Conservation (phyloP, 2,329 filamentous ascomycete species). For the Lecanoromycetidae sp. region DNA sequence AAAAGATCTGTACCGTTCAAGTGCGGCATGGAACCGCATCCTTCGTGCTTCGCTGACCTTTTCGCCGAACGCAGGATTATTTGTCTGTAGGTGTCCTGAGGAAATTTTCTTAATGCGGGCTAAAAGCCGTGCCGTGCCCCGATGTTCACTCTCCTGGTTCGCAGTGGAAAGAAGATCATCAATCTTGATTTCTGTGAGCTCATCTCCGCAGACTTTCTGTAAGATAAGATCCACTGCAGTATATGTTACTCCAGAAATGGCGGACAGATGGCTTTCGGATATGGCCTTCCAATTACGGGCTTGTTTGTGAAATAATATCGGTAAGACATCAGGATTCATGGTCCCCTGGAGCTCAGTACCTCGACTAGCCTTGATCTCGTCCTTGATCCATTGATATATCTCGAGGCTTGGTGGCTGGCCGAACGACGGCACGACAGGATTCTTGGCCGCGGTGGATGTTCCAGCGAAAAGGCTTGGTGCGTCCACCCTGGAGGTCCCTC, state of each 20-base stretch:
- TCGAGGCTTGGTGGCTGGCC: neutral
- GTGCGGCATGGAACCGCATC: conserved; percentile 36
- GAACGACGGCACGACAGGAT: neutral
- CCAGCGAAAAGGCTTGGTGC: too few species aligned
- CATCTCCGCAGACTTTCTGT: neutral
- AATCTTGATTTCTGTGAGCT: neutral
- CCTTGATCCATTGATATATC: conserved; percentile 7
- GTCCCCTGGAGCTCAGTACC: conserved; percentile 10
- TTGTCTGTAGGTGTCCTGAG: conserved; percentile 17
- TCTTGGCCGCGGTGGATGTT: neutral
- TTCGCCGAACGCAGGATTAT: conserved; percentile 24
- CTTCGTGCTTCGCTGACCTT: conserved; percentile 24
- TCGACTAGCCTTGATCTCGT: conserved; percentile 1
- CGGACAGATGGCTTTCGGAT: conserved; percentile 37
- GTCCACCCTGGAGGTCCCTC: too few species aligned
- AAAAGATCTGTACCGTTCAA: conserved; percentile 34
- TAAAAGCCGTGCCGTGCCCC: conserved; percentile 22
- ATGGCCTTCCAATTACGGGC: conserved; percentile 43
- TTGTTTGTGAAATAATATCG: conserved; percentile 41
- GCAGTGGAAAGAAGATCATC: neutral
- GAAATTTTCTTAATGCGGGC: conserved; percentile 1
- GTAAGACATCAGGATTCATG: conserved; percentile 28
- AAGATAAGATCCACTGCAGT: neutral
- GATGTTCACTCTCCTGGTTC: neutral
- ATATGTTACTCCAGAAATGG: conserved; percentile 25